A percentile compares a stretch with the other conserved stretches of the same genome.
Conservation (phyloP, 208 protist genomes). For the Crithidia acanthocephali region DNA sequence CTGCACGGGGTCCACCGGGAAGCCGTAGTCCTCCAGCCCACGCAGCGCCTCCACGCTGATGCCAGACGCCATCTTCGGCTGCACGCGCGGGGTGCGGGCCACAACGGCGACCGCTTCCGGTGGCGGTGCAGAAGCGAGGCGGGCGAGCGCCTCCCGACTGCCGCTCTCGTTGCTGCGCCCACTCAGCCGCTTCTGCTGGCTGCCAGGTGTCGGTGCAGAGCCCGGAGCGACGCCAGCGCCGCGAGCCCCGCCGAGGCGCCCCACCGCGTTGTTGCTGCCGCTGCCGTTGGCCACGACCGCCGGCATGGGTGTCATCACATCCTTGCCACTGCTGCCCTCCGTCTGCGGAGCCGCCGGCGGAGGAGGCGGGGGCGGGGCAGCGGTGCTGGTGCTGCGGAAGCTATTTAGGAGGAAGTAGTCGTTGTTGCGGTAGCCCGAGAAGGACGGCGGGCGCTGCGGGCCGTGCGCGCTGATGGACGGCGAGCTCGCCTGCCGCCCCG, state of each 20-base stretch:
- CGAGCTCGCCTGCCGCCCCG: not conserved
- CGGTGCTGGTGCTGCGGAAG: conserved; percentile 17
- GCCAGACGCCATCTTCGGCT: not conserved
- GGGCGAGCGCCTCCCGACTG: not conserved
- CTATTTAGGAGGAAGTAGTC: conserved; percentile 24
- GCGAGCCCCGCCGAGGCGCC: not conserved
- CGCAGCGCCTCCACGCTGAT: conserved; percentile 3
- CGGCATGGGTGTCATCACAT: not conserved
- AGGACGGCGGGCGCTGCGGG: not conserved
- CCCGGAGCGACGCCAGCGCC: too few relatives aligned
- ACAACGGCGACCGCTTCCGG: conserved; percentile 5
- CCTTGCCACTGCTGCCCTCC: not conserved
- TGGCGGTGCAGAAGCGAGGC: not conserved
- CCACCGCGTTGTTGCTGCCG: not conserved
- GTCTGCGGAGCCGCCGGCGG: not conserved
- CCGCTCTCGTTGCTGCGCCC: not conserved
- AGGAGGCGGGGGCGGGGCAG: not conserved
- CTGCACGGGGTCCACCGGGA: not conserved
- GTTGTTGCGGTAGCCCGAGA: conserved; percentile 15
- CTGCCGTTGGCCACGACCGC: not conserved
- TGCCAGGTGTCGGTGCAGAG: not conserved
- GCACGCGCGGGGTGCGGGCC: not conserved
- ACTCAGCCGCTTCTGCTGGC: conserved; percentile 10
- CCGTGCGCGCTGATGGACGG: not conserved
- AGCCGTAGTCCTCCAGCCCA: conserved; percentile 15